Conservation (phyloP, 352 stramenopile species). For the Halophytophthora polymorphica region DNA sequence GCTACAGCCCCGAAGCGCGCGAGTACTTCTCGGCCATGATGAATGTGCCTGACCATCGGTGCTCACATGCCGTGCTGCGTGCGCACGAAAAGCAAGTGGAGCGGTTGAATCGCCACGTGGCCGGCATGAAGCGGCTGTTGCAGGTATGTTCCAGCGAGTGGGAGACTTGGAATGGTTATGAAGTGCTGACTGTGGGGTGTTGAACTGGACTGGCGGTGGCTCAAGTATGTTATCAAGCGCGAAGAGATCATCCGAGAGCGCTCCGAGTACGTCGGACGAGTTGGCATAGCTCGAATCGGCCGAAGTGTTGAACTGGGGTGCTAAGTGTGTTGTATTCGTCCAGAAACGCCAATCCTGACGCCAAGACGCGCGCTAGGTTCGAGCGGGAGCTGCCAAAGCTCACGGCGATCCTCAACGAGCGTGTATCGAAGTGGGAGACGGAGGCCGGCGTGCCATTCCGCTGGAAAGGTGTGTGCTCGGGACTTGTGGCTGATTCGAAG, state of each 20-base stretch:
- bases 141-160: slow-evolving; percentile 6
- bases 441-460: slow-evolving; percentile 28
- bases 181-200: neutral
- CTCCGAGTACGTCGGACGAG: slow-evolving; percentile 20
- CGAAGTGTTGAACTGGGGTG: neutral
- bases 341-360: slow-evolving; percentile 25
- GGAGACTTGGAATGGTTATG: neutral
- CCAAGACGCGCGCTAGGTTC: slow-evolving; percentile 34
- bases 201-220: neutral
- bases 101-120: slow-evolving; percentile 21
- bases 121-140: slow-evolving; percentile 17
- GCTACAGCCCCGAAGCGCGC: slow-evolving; percentile 21
- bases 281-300: neutral
- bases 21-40: slow-evolving; percentile 23
- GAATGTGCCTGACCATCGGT: slow-evolving; percentile 14
- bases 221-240: slow-evolving; percentile 39
- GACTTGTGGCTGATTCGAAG: neutral
- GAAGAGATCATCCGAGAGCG: slow-evolving; percentile 41
- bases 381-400: slow-evolving; percentile 40
- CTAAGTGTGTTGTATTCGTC: neutral
- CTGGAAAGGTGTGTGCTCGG: slow-evolving; percentile 31
- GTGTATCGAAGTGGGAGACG: slow-evolving; percentile 37
- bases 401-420: slow-evolving; percentile 32
- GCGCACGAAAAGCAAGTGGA: slow-evolving; percentile 31
- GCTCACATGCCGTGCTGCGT: slow-evolving; percentile 26